Conservation (phyloP, 768 basidiomycete genomes). For the Suillus fuscotomentosus region DNA sequence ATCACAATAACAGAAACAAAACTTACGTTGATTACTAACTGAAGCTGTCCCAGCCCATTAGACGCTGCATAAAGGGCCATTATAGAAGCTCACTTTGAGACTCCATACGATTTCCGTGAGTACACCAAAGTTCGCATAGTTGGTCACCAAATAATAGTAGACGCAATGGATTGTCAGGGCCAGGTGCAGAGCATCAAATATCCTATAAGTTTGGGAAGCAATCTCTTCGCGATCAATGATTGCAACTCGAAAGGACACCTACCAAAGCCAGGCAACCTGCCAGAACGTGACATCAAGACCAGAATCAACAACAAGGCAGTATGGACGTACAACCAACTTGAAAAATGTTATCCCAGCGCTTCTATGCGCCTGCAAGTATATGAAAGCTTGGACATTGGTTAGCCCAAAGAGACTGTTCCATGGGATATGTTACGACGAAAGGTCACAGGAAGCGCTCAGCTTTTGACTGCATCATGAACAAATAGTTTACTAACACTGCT, state of each 20-base stretch:
- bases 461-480: background rate
- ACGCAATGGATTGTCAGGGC: constrained; percentile 32
- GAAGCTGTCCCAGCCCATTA: background rate
- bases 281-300: background rate
- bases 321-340: background rate
- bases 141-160: constrained; percentile 38
- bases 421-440: background rate
- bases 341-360: background rate
- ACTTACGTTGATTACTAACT: background rate
- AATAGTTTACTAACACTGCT: background rate
- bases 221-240: background rate
- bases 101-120: constrained; percentile 31
- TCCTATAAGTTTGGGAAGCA: constrained; percentile 18
- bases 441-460: background rate
- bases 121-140: constrained; percentile 28
- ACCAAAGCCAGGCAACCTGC: constrained; percentile 11
- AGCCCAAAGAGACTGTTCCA: background rate
- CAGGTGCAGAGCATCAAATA: constrained; percentile 35
- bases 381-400: background rate
- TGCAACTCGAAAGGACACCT: background rate
- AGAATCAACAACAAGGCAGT: background rate
- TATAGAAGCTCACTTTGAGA: background rate
- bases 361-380: background rate
- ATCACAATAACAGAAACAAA: background rate
- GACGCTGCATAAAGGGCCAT: background rate